Base-by-base conservation (phyloP, 768 basidiomycete genomes). In the Gelatoporia subvermispora region DNA sequence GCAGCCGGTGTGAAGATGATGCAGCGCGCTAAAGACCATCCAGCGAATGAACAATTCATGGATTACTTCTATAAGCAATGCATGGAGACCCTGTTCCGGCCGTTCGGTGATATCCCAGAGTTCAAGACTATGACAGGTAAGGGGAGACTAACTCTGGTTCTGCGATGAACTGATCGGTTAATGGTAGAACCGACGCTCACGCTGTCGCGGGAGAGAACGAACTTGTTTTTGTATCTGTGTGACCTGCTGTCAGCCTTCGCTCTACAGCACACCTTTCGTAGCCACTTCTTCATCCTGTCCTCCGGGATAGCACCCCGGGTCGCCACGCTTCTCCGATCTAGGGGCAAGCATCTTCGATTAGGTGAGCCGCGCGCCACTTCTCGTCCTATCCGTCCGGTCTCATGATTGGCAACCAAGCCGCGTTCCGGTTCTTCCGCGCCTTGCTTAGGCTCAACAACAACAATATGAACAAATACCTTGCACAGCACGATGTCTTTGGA, bases 41-140 rank as follows among this genome's bases (percentile, higher is more conserved):
- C 88, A 5, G 78, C 81, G 31, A 85, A 85, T 1, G 96, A 98
- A 65, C 79, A 82, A 48, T 99, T 93, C 72, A 73, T 94, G 61
- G 87, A 93, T 35, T 91, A 92, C 64, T 95, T 97, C 67, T 97
- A 97, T 71, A 91, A 92, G 65, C 73, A 79, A 39, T 90, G 86
- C 62, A 72, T 85, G 51, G 68, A 76, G n/a, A 75, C 76, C n/a
- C 70, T 99, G 43, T 85, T 92, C 70, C 81, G 79, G 62, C 94
- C 96, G 4, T 69, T 96, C 37, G 64, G 70, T 58, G 72, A 90
- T 47, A 70, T 96, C 21, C 80, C 88, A 3, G 88, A 90, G 56
- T 85, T 73, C 67, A 78, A 75, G 60, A 69, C 71, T 34, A 60
- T 71, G 38, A 68, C 72, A 59, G 73, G 80, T 76, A 47, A 41